Conservation (phyloP, 768 basidiomycete genomes). For the Lactarius sanguifluus region DNA sequence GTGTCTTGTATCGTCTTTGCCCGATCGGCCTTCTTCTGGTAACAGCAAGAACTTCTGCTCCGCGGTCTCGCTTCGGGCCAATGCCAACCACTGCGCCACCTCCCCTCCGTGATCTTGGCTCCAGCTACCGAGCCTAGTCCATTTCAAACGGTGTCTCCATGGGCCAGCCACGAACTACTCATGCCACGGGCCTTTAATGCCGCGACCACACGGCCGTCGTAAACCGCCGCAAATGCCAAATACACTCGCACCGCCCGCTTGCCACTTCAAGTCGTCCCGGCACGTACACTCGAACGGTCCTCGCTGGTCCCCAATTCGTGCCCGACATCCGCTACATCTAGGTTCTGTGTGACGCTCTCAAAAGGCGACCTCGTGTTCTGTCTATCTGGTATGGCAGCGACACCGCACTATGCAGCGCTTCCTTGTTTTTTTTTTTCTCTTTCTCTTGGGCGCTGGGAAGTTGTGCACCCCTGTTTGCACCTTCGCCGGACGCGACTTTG, state of each 20-base stretch:
- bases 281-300: neutral
- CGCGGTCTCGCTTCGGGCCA: neutral
- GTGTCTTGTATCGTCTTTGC: neutral
- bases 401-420: neutral
- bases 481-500: constrained; percentile 14
- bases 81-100: neutral
- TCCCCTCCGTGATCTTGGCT: neutral
- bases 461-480: constrained; percentile 26
- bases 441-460: constrained; percentile 6
- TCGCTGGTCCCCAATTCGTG: neutral
- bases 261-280: neutral
- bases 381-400: neutral
- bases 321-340: neutral
- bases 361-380: neutral
- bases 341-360: neutral
- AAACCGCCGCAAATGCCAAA: neutral
- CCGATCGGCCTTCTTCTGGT: neutral
- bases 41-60: neutral
- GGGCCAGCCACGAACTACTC: neutral
- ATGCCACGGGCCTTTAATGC: neutral
- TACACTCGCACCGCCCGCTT: neutral
- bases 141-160: neutral
- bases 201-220: neutral
- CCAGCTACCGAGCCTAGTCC: neutral
- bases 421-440: neutral